Percentiles rank a stretch among this genome's conserved stretches.
phyloP scores from a whole-genome alignment of 1,139 yeast species.

The Candida sp. region DNA sequence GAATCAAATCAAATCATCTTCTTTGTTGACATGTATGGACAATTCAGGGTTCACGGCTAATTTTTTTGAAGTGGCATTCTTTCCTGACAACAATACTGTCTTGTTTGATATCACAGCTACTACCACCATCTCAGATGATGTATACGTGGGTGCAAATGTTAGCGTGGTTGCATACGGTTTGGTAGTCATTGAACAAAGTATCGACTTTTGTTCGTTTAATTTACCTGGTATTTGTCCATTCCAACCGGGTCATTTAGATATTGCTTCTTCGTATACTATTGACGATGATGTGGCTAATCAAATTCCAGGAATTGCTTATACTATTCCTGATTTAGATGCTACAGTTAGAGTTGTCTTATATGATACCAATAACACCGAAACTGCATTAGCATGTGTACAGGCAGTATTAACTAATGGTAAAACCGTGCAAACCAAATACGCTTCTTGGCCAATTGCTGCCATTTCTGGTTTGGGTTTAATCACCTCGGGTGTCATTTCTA shows the following conservation, averaged over 20 bases:
- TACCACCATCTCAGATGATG: conserved; percentile 61
- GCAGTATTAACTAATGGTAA: conserved; percentile 85
- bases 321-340: conserved; percentile 94
- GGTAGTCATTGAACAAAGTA: conserved; percentile 50
- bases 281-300: conserved; percentile 37
- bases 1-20: conserved; percentile 49
- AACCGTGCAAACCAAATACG: conserved; percentile 92
- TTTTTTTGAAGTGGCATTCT: conserved; percentile 73
- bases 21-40: conserved; percentile 93
- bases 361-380: conserved; percentile 37
- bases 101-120: conserved; percentile 72
- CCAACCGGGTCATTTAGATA: conserved; percentile 81
- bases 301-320: conserved; percentile 82
- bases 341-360: conserved; percentile 68
- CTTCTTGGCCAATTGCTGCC: conserved; percentile 97
- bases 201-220: conserved; percentile 63
- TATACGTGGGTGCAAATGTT: conserved; percentile 65
- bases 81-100: conserved; percentile 61
- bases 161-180: conserved; percentile 85
- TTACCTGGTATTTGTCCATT: conserved; percentile 72
- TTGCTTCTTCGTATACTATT: conserved; percentile 40
- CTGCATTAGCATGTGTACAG: conserved; percentile 83
- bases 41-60: conserved; percentile 86
- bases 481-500: conserved; percentile 83
- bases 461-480: conserved; percentile 84